Percentiles rank a stretch among this genome's conserved stretches.
These are phyloP conservation scores for Fusarium redolens DNA, from an alignment of 2,329 filamentous ascomycete species.

Conservation along the genomic window DNA sequence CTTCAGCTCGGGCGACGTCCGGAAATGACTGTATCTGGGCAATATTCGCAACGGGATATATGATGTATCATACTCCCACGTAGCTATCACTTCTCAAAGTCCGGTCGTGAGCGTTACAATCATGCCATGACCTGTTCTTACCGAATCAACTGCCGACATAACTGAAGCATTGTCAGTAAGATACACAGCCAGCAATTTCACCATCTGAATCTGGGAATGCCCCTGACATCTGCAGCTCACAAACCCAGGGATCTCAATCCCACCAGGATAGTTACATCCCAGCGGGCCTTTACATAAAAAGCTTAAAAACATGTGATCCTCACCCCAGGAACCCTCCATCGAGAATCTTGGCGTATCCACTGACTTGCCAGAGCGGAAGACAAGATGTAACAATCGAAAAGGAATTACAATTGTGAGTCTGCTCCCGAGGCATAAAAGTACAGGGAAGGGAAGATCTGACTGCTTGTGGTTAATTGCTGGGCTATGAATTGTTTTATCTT, in stretches of 20 bases:
- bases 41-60: neutral
- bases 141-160: neutral
- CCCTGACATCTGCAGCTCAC: conserved; percentile 8
- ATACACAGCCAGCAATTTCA: neutral
- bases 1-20: neutral
- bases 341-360: neutral
- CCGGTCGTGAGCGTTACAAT: neutral
- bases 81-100: neutral
- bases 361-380: neutral
- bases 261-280: conserved; percentile 8
- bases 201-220: neutral
- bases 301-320: conserved; percentile 4
- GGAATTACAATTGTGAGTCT: neutral
- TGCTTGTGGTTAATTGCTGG: neutral
- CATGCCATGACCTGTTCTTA: neutral
- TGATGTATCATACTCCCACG: neutral
- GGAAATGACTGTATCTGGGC: neutral
- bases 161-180: neutral
- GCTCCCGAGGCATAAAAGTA: neutral
- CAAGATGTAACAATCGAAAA: neutral
- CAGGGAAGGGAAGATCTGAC: neutral
- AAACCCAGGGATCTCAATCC: neutral
- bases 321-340: neutral
- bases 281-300: neutral
- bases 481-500: neutral